Conservation (phyloP, 139 green algal species). For the Chlorella sp. region DNA sequence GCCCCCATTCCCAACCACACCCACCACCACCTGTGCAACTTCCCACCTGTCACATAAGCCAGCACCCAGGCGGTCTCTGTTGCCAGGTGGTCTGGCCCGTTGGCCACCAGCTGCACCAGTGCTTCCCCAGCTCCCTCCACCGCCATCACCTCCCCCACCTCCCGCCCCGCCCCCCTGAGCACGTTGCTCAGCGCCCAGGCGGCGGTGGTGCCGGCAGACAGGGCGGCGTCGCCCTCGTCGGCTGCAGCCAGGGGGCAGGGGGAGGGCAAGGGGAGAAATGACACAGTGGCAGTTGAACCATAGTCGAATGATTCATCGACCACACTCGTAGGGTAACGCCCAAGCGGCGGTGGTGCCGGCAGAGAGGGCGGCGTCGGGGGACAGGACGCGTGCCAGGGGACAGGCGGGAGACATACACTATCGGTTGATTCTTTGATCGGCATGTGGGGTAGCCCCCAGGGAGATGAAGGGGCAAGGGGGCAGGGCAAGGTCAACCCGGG, state of each 20-base stretch:
- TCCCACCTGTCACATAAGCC: constrained; percentile 35
- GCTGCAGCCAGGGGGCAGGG: not conserved
- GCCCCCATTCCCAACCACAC: too few relatives aligned
- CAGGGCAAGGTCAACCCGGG: too few relatives aligned
- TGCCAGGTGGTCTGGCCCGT: constrained; percentile 27
- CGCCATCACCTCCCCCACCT: constrained; percentile 34
- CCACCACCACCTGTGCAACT: not conserved
- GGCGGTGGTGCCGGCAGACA: constrained; percentile 49
- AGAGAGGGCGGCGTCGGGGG: too few relatives aligned
- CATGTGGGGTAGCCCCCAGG: too few relatives aligned
- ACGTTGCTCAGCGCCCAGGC: constrained; percentile 62
- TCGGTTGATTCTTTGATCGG: too few relatives aligned
- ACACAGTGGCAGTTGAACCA: not conserved
- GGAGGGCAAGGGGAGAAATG: not conserved
- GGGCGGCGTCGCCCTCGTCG: not conserved
- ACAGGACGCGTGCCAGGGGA: too few relatives aligned
- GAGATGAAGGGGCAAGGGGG: too few relatives aligned
- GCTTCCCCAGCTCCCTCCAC: constrained; percentile 16
- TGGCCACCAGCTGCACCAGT: constrained; percentile 27
- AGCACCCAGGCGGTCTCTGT: constrained; percentile 55
- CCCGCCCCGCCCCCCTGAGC: constrained; percentile 36
- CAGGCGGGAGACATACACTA: too few relatives aligned
- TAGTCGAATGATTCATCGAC: too few relatives aligned
- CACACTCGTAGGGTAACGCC: too few relatives aligned
- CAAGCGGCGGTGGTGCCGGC: too few relatives aligned